Conservation (phyloP, 352 stramenopile species). For the Globisporangium sylvaticum region DNA sequence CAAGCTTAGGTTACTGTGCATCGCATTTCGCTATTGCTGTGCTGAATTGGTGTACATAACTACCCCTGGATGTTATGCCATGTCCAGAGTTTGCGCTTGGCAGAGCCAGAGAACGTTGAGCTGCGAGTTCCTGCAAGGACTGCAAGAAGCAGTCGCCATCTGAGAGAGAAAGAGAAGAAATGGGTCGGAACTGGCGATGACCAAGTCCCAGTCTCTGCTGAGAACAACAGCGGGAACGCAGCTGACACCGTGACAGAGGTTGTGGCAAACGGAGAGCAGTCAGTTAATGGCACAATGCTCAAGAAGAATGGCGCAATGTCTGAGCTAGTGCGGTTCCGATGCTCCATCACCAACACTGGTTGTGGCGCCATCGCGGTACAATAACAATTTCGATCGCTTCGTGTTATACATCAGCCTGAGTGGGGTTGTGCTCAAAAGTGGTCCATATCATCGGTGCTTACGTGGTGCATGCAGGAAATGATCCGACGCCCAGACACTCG, state of each 20-base stretch:
- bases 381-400: background rate
- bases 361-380: conserved; percentile 23
- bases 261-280: background rate
- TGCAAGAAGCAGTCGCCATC: background rate
- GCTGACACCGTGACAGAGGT: background rate
- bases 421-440: background rate
- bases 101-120: background rate
- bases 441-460: background rate
- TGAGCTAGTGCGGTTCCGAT: conserved; percentile 16
- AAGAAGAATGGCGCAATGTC: background rate
- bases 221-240: background rate
- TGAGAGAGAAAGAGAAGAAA: background rate
- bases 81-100: conserved; percentile 2
- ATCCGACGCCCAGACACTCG: conserved; percentile 14
- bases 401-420: background rate
- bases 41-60: background rate
- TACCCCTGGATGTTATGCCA: background rate
- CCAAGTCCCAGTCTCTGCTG: background rate
- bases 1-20: too few relatives aligned
- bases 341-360: conserved; percentile 21
- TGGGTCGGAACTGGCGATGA: background rate
- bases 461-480: conserved; percentile 19
- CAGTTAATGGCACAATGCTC: background rate
- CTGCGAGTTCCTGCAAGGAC: background rate
- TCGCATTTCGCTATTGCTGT: background rate